Evolutionary conservation across 352 stramenopile species (phyloP).

Genomic region (Salisapilia sapeloensis): DNA sequence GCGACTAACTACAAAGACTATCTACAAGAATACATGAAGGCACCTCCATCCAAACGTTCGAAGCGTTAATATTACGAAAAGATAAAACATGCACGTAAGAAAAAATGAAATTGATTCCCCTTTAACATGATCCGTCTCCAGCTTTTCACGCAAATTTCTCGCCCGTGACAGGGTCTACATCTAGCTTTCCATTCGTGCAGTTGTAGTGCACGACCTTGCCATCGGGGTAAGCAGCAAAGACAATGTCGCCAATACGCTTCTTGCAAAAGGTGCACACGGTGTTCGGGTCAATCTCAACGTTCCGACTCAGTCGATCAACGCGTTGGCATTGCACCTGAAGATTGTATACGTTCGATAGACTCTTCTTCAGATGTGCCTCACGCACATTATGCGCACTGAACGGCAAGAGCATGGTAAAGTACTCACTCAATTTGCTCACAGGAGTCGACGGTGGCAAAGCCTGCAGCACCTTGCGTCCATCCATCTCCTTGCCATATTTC

Average conservation of each 20-base stretch:
- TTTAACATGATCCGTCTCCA: background rate
- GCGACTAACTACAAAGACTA: conserved; percentile 11
- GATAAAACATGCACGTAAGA: background rate
- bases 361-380: conserved; percentile 64
- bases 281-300: conserved; percentile 68
- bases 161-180: conserved; percentile 64
- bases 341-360: conserved; percentile 81
- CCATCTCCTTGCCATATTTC: conserved; percentile 62
- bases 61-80: conserved; percentile 2
- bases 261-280: conserved; percentile 65
- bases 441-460: conserved; percentile 52
- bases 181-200: conserved; percentile 71
- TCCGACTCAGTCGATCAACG: conserved; percentile 59
- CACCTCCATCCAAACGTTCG: conserved; percentile 2
- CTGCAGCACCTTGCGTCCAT: conserved; percentile 45
- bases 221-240: conserved; percentile 79
- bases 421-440: conserved; percentile 68
- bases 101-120: background rate
- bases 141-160: conserved; percentile 49
- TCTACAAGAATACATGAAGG: conserved; percentile 13
- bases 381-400: conserved; percentile 70
- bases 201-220: conserved; percentile 79
- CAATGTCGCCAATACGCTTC: conserved; percentile 79
- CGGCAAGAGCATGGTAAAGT: conserved; percentile 63
- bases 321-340: conserved; percentile 77